These are phyloP conservation scores for Candida xyloterini DNA, from an alignment of 805 yeast genomes.

Conservation along the genomic window DNA sequence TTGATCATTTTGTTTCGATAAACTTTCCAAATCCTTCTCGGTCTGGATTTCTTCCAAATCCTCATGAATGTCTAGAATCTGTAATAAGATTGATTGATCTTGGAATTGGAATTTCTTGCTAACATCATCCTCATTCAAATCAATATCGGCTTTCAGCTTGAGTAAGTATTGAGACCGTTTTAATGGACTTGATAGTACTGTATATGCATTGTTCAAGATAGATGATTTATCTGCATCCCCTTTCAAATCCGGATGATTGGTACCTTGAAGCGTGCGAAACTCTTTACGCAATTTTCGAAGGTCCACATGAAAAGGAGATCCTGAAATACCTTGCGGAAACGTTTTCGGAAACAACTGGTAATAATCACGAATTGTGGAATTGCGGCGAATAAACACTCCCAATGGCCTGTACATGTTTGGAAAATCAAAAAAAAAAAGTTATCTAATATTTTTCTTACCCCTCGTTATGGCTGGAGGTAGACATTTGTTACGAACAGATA, in stretches of 20 bases:
- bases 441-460: constrained; percentile 4
- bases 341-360: constrained; percentile 74
- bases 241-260: constrained; percentile 74
- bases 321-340: constrained; percentile 60
- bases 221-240: constrained; percentile 41
- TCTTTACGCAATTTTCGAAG: constrained; percentile 61
- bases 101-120: constrained; percentile 37
- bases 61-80: constrained; percentile 83
- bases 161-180: constrained; percentile 63
- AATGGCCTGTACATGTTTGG: constrained; percentile 1
- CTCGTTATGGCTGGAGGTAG: constrained; percentile 33
- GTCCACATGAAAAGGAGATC: constrained; percentile 58
- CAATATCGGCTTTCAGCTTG: constrained; percentile 42
- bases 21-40: constrained; percentile 52
- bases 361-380: constrained; percentile 32
- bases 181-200: constrained; percentile 67
- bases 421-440: neutral
- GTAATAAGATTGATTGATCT: constrained; percentile 60
- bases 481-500: constrained; percentile 33
- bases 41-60: constrained; percentile 62
- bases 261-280: constrained; percentile 67
- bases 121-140: constrained; percentile 58
- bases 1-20: constrained; percentile 54
- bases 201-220: constrained; percentile 72
- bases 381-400: neutral